Evolutionary conservation across 139 green algal species (phyloP).

Genomic region (Volvox reticuliferus): DNA sequence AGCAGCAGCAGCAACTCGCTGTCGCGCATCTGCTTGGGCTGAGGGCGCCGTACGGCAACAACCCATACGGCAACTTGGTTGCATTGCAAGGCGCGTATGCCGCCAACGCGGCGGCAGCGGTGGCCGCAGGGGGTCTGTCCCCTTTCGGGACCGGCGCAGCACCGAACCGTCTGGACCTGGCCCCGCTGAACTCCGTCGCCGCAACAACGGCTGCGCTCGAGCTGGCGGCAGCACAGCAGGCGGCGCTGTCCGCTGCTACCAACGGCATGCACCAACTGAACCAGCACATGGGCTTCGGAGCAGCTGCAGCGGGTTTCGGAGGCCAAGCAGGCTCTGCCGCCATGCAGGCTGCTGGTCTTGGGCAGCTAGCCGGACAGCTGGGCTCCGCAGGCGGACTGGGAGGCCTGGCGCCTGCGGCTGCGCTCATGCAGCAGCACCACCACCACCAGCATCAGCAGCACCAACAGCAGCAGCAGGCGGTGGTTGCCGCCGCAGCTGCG

Average conservation of each 20-base stretch:
- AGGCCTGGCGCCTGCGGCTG: neutral
- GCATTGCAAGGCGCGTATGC: conserved; percentile 4
- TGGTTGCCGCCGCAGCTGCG: neutral
- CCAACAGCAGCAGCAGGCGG: conserved; percentile 38
- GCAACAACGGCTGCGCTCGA: conserved; percentile 17
- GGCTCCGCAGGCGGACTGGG: neutral
- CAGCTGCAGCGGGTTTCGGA: neutral
- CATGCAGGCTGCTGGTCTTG: neutral
- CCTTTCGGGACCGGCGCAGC: neutral
- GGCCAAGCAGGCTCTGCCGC: neutral
- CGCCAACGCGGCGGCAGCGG: neutral
- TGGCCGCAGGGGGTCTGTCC: neutral
- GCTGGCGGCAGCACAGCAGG: conserved; percentile 38
- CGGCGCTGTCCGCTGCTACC: conserved; percentile 3
- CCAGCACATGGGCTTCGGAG: neutral
- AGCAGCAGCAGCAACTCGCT: conserved; percentile 28
- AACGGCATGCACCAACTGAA: conserved; percentile 21
- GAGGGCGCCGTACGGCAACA: neutral
- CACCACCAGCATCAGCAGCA: conserved; percentile 34
- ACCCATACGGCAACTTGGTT: conserved; percentile 4
- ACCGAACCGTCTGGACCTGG: neutral
- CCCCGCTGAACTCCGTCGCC: neutral
- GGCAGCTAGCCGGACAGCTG: neutral
- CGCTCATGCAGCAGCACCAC: conserved; percentile 3
- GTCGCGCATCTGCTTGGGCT: conserved; percentile 24